phyloP scores from a whole-genome alignment of 208 protist genomes.

The Leishmania amazonensis region DNA sequence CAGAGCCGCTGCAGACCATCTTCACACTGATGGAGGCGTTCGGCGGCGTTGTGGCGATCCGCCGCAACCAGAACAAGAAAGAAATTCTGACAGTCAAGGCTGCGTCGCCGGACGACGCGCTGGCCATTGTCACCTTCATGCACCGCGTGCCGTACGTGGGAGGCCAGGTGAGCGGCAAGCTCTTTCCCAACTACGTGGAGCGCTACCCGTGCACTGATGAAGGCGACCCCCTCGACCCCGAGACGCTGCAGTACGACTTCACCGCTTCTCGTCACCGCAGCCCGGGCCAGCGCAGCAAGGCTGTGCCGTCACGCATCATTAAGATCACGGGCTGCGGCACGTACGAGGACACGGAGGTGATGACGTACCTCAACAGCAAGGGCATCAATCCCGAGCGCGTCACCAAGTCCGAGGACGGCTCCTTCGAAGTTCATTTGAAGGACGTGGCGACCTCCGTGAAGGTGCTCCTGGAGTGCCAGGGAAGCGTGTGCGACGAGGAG shows the following conservation, averaged over 20 bases:
- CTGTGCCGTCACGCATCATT: conserved; percentile 62
- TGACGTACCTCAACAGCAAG: conserved; percentile 83
- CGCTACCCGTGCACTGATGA: conserved; percentile 87
- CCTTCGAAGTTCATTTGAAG: conserved; percentile 70
- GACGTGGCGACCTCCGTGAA: conserved; percentile 76
- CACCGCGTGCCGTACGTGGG: conserved; percentile 80
- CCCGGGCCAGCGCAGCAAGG: conserved; percentile 82
- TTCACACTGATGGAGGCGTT: conserved; percentile 87
- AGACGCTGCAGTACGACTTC: conserved; percentile 87
- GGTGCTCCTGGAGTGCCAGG: conserved; percentile 83
- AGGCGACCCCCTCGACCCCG: conserved; percentile 71
- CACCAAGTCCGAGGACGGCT: conserved; percentile 74
- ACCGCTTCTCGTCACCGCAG: conserved; percentile 87
- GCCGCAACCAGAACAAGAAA: conserved; percentile 89
- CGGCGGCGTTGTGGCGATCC: conserved; percentile 83
- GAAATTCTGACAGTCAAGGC: conserved; percentile 90
- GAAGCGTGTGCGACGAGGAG: conserved; percentile 85
- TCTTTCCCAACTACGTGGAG: conserved; percentile 87
- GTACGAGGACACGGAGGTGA: conserved; percentile 81
- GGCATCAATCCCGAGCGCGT: conserved; percentile 72
- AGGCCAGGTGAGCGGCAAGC: conserved; percentile 83
- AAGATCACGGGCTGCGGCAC: conserved; percentile 81
- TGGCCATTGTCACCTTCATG: conserved; percentile 69
- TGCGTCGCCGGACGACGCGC: conserved; percentile 75
- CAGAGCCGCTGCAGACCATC: conserved; percentile 81